These are phyloP conservation scores for Debaryomyces prosopidis DNA, from an alignment of 805 yeast genomes.

Conservation along the genomic window DNA sequence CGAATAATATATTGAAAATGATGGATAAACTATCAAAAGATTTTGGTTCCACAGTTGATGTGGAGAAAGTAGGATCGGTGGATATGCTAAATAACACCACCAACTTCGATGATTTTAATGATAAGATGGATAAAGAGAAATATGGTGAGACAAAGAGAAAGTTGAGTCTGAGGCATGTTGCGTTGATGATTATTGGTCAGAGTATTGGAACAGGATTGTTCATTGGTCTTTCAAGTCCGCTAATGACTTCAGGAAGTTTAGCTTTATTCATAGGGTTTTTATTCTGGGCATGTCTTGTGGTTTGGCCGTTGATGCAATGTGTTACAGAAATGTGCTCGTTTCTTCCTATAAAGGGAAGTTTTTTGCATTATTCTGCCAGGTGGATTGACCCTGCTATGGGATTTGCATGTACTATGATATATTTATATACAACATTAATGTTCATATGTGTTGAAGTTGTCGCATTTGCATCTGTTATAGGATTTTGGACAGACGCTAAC, in stretches of 20 bases:
- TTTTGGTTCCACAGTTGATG: slow-evolving; percentile 1
- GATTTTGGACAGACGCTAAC: slow-evolving; percentile 54
- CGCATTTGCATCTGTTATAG: slow-evolving; percentile 56
- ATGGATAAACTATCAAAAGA: slow-evolving; percentile 2
- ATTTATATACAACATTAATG: slow-evolving; percentile 54
- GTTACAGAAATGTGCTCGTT: slow-evolving; percentile 70
- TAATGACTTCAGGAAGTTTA: slow-evolving; percentile 69
- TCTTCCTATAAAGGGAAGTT: slow-evolving; percentile 65
- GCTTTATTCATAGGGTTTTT: slow-evolving; percentile 64
- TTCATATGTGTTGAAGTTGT: slow-evolving; percentile 65
- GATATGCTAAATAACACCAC: background rate
- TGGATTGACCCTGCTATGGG: slow-evolving; percentile 69
- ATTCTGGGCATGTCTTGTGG: slow-evolving; percentile 56
- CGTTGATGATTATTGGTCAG: slow-evolving; percentile 81
- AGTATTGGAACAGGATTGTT: slow-evolving; percentile 80
- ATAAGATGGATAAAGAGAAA: slow-evolving; percentile 23
- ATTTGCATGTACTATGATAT: slow-evolving; percentile 66
- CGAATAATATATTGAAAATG: slow-evolving; percentile 3
- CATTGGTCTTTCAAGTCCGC: slow-evolving; percentile 75
- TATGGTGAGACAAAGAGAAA: slow-evolving; percentile 37
- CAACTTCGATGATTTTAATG: slow-evolving; percentile 23
- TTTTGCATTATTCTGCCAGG: slow-evolving; percentile 62
- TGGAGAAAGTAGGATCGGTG: background rate
- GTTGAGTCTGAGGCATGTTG: slow-evolving; percentile 58
- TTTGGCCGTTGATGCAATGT: slow-evolving; percentile 66